Evolutionary conservation across 208 protist genomes (phyloP).

Genomic region (Willaertia magna): DNA sequence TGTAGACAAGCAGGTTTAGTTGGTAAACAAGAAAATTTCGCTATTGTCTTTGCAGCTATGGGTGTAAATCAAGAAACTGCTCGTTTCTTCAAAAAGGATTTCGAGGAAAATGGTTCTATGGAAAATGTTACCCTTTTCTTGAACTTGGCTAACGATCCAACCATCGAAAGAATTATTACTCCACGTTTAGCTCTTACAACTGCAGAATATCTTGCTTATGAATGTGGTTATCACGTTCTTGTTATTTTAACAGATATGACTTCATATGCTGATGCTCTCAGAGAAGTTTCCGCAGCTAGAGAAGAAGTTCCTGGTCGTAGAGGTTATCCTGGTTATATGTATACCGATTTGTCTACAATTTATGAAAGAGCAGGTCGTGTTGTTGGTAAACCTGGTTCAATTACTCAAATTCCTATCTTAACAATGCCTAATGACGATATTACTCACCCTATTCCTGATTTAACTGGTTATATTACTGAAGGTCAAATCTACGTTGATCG

Average conservation of each 20-base stretch:
- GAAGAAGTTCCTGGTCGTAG: constrained; percentile 99
- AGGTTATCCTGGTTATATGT: constrained; percentile 99
- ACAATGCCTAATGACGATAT: constrained; percentile 99
- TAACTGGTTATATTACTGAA: constrained; percentile 99
- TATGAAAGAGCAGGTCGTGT: constrained; percentile 99
- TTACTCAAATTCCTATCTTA: constrained; percentile 99
- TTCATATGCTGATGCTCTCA: constrained; percentile 99
- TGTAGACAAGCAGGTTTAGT: constrained; percentile 98
- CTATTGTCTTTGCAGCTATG: constrained; percentile 99
- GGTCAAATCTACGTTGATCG: constrained; percentile 99
- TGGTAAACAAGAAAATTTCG: constrained; percentile 87
- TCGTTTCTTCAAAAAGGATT: constrained; percentile 99
- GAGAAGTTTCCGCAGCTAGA: constrained; percentile 97
- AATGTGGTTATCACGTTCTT: constrained; percentile 98
- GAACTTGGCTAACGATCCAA: constrained; percentile 96
- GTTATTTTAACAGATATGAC: constrained; percentile 99
- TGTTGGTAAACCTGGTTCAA: constrained; percentile 91
- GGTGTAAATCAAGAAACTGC: constrained; percentile 99
- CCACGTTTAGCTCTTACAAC: constrained; percentile 97
- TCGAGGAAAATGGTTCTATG: constrained; percentile 98
- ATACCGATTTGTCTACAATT: constrained; percentile 98
- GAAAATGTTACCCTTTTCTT: constrained; percentile 92
- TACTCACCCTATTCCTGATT: constrained; percentile 99
- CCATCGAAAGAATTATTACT: constrained; percentile 99
- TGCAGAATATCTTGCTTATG: constrained; percentile 99